Evolutionary conservation across 2,329 filamentous ascomycete species (phyloP), one percentile per base, ranked within the genome.

Genomic region (Ceratocystis alfenasii): DNA sequence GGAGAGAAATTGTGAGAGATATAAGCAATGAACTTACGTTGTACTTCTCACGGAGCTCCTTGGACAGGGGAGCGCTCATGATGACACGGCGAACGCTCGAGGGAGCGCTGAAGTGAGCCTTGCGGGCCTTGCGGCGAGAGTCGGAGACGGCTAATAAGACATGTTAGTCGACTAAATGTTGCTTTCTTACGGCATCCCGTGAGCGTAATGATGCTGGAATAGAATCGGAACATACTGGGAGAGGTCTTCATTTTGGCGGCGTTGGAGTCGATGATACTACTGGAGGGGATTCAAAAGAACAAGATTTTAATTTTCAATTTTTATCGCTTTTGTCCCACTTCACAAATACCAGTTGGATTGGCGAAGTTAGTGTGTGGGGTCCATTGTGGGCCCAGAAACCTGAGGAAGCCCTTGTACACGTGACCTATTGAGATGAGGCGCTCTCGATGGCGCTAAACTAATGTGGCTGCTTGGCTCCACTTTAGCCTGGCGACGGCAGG

Each of bases 1-100:
- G 1, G 46, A 57, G 53, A 41, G 20, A 30, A n/a, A 33, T 36
- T 8, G 6, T 12, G 2, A 7, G 62, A 5, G 17, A n/a, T 3
- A 20, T 4, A n/a, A 10, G 15, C 22, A 48, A 22, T 60, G 44
- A 66, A 77, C 88, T 72, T 84, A 96, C 94, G 80, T 95, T 95
- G 89, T 99, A 89, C 87, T 99, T 94, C 82, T 96, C 92, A 77
- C 91, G 88, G 78, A 99, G 87, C 83, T 99, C 94, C 85, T 96
- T 95, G 83, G 84, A 89, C 73, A 96, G 85, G 74, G 90, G 89
- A 73, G 94, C 92, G 83, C 88, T 93, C 92, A 99, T 96, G 83
- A 96, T 96, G 75, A 87, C 84, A 78, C 94, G 90, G 80, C 94
- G 92, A 77, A 90, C 85, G 83, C 88, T 91, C 78, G 92, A 96